Conservation (phyloP, 164 flowering plant species). For the Echeveria elegans region DNA sequence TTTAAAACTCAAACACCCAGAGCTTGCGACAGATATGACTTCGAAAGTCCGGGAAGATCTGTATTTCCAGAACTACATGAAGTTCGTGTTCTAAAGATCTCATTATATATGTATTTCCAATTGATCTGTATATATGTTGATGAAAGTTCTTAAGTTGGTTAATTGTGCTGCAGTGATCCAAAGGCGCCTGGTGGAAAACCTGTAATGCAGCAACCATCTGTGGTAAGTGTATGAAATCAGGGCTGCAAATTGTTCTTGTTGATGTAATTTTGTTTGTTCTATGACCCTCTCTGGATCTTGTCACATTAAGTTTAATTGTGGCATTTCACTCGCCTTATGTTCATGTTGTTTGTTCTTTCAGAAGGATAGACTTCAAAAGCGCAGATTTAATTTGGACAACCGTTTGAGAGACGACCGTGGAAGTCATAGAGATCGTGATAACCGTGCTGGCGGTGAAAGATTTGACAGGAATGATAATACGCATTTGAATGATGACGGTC, state of each 20-base stretch:
- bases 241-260: background rate
- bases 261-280: too few relatives aligned
- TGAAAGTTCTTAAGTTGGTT: background rate
- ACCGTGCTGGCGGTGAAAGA: constrained; percentile 51
- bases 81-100: constrained; percentile 35
- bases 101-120: background rate
- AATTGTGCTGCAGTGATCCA: constrained; percentile 56
- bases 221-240: constrained; percentile 29
- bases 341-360: constrained; percentile 18
- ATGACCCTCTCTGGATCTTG: background rate
- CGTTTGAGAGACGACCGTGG: constrained; percentile 76
- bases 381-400: constrained; percentile 46
- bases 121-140: background rate
- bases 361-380: constrained; percentile 65
- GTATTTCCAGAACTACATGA: constrained; percentile 92
- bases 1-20: constrained; percentile 86
- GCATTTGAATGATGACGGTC: constrained; percentile 45
- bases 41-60: constrained; percentile 88
- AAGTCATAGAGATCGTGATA: constrained; percentile 40
- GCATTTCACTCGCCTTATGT: background rate
- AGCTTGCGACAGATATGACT: constrained; percentile 76
- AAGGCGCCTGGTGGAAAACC: constrained; percentile 98
- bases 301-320: background rate
- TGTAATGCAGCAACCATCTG: constrained; percentile 70
- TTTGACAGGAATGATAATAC: constrained; percentile 66